phyloP scores from a whole-genome alignment of 768 basidiomycete species.

The Boletus pseudopeckii region DNA sequence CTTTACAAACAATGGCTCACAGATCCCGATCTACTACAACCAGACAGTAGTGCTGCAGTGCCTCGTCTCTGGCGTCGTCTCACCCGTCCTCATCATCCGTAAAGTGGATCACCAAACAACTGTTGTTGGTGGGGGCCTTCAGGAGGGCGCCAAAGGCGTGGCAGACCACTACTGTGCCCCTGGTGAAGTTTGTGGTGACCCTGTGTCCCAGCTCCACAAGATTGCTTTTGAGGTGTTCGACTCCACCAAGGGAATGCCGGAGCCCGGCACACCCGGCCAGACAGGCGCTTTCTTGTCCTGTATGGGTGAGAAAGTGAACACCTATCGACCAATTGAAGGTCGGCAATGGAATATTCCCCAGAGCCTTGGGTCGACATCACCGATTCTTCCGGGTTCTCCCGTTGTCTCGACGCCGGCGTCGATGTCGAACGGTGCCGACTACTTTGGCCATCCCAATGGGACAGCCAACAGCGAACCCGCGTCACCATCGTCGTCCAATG shows the following conservation, averaged over 20 bases:
- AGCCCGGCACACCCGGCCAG: conserved; percentile 72
- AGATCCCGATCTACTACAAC: conserved; percentile 94
- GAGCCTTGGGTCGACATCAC: conserved; percentile 47
- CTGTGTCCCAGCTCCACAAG: conserved; percentile 94
- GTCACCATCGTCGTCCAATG: conserved; percentile 57
- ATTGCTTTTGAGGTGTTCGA: conserved; percentile 92
- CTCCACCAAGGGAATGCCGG: conserved; percentile 60
- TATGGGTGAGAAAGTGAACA: conserved; percentile 92
- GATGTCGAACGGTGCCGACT: conserved; percentile 52
- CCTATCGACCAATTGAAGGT: conserved; percentile 80
- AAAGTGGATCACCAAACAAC: conserved; percentile 90
- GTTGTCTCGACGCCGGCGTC: conserved; percentile 61
- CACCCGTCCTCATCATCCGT: conserved; percentile 89
- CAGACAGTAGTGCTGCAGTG: conserved; percentile 95
- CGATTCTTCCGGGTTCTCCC: conserved; percentile 66
- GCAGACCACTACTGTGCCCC: conserved; percentile 78
- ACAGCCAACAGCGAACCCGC: conserved; percentile 66
- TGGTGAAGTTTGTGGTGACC: conserved; percentile 89
- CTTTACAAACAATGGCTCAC: conserved; percentile 77
- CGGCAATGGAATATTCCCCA: conserved; percentile 67
- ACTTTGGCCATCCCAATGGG: conserved; percentile 48
- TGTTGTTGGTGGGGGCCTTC: conserved; percentile 86
- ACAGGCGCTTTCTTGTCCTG: conserved; percentile 85
- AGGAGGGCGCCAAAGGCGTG: conserved; percentile 82
- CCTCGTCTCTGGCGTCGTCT: conserved; percentile 88